These are phyloP conservation scores for Piper longum DNA, from an alignment of 164 flowering plant species.

Conservation along the genomic window DNA sequence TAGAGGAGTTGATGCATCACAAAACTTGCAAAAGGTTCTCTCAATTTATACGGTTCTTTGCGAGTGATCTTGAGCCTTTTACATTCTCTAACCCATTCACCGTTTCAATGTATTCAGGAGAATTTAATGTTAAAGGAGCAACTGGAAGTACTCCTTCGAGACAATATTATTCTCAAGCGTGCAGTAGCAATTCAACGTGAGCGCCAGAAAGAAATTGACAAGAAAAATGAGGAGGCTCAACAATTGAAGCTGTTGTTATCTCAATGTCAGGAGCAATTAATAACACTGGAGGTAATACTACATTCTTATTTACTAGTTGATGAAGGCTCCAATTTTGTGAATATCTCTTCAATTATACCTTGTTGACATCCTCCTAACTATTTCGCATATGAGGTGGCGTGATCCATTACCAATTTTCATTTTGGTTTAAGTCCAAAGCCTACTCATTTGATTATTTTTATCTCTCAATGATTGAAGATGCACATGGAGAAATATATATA, in stretches of 20 bases:
- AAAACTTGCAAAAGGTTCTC: conserved; percentile 38
- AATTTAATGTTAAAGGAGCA: conserved; percentile 52
- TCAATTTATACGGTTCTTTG: background rate
- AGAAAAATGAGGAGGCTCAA: conserved; percentile 50
- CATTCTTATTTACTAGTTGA: background rate
- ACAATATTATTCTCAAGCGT: conserved; percentile 60
- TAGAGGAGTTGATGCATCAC: conserved; percentile 36
- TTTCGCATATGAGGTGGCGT: too few species aligned
- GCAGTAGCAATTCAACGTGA: conserved; percentile 77
- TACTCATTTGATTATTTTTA: too few species aligned
- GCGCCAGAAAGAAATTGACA: conserved; percentile 57
- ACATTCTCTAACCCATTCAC: background rate
- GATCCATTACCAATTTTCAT: too few species aligned
- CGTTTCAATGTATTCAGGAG: conserved; percentile 26
- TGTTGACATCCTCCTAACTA: too few species aligned
- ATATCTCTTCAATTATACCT: too few species aligned
- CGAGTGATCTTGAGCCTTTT: background rate
- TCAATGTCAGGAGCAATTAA: conserved; percentile 74
- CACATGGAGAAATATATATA: too few species aligned
- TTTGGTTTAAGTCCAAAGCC: too few species aligned
- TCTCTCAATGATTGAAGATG: too few species aligned
- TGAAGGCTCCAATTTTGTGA: background rate
- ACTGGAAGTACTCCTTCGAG: conserved; percentile 49
- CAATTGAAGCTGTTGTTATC: conserved; percentile 57
- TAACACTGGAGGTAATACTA: conserved; percentile 54